Percentiles rank a stretch among this genome's conserved stretches.
These are phyloP conservation scores for Ganoderma resinaceum DNA, from an alignment of 1,284 basidiomycete genomes.

Conservation along the genomic window DNA sequence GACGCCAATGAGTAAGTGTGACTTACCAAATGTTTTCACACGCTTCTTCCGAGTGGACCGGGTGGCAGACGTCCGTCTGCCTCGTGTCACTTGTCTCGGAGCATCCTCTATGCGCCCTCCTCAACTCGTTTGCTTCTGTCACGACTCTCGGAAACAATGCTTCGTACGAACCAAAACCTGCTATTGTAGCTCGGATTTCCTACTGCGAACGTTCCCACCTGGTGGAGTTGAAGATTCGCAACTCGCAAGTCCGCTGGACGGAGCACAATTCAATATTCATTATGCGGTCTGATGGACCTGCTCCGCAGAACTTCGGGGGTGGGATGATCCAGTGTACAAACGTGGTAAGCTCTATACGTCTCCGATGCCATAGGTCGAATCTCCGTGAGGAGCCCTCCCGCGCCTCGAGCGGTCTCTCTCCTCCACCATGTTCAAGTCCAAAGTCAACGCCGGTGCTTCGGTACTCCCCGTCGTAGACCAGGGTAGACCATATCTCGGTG, in stretches of 20 bases:
- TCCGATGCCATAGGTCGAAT: not conserved
- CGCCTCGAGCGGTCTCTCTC: not conserved
- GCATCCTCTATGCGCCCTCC: not conserved
- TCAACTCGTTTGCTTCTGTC: not conserved
- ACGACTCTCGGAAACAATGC: not conserved
- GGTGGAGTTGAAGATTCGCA: not conserved
- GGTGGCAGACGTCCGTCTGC: not conserved
- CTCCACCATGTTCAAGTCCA: slow-evolving; percentile 20
- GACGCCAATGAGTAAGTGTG: not conserved
- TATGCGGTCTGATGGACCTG: not conserved
- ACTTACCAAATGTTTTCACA: not conserved
- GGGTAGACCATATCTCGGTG: not conserved
- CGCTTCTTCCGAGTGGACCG: not conserved
- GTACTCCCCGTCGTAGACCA: not conserved
- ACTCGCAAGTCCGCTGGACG: not conserved
- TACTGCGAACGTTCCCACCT: not conserved
- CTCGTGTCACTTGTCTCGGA: not conserved
- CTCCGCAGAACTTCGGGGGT: not conserved
- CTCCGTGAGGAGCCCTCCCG: not conserved
- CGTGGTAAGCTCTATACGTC: not conserved
- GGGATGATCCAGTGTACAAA: not conserved
- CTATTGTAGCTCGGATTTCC: not conserved
- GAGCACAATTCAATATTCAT: not conserved
- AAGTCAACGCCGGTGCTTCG: not conserved
- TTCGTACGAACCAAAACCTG: not conserved